Evolutionary conservation across 1,284 basidiomycete species (phyloP), one percentile per base, ranked within the genome.

Genomic region (Trichosporon asahii): DNA sequence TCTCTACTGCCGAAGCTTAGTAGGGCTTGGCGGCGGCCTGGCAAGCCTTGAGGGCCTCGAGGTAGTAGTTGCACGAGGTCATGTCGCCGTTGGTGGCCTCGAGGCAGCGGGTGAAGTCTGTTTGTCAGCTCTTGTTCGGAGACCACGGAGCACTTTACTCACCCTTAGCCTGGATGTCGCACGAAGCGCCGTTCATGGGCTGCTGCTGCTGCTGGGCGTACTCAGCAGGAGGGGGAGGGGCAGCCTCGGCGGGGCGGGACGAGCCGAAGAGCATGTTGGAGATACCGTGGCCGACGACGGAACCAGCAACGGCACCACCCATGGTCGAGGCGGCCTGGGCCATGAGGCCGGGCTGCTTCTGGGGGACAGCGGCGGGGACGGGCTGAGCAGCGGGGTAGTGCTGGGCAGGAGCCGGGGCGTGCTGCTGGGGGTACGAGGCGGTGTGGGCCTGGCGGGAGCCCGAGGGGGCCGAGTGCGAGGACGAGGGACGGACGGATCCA

Each of bases 211-310:
- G 74, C 69, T 80, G 77, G 55, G 80, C 76, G 64, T 82, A 80
- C 70, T 83, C 78, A 40, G 81, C 79, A 14, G 77, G 80, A 1
- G 80, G 76, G 7, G 85, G 82, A 25, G 82, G 81, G 27, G 76
- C 72, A 65, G 80, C 76, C 11, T 76, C 75, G 65, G 77, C 74
- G 49, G 73, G 66, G 63, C 79, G 73, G 29, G 79, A 76, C 63
- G 84, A 84, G 23, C 87, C 87, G 71, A 87, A 88, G 63, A 88
- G 82, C 84, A 87, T 87, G 82, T 82, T 86, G 68, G 79, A 83
- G 72, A 88, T 83, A 60, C 86, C 87, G 80, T 88, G 87, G 37
- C 86, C 87, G 61, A 88, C 80, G 65, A 86, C 85, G 8, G 85
- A 86, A 57, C 83, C 83, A 18, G 82, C 82, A 33, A 87, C 83